These are phyloP conservation scores for Candida verbasci DNA, from an alignment of 805 yeast genomes.

Conservation along the genomic window DNA sequence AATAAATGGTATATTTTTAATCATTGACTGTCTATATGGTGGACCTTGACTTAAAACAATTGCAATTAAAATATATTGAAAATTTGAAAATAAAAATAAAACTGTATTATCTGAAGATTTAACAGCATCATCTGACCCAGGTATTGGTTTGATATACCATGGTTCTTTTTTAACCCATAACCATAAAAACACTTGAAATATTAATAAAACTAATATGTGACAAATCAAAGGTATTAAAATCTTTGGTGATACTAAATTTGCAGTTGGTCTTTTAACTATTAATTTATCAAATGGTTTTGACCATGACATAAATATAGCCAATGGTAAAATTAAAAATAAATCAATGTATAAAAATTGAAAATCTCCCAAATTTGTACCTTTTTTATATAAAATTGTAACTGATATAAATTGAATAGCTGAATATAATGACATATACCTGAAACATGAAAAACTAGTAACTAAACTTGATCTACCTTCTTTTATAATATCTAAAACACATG, in stretches of 20 bases:
- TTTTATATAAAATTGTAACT: slow-evolving; percentile 75
- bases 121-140: slow-evolving; percentile 73
- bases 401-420: slow-evolving; percentile 94
- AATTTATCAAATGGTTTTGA: slow-evolving; percentile 67
- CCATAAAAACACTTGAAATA: slow-evolving; percentile 74
- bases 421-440: slow-evolving; percentile 95
- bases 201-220: slow-evolving; percentile 58
- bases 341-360: slow-evolving; percentile 96
- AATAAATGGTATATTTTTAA: slow-evolving; percentile 67
- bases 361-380: slow-evolving; percentile 93
- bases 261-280: slow-evolving; percentile 79
- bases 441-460: slow-evolving; percentile 93
- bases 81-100: slow-evolving; percentile 73
- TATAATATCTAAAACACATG: slow-evolving; percentile 88
- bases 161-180: slow-evolving; percentile 45
- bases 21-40: slow-evolving; percentile 81
- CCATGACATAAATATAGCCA: slow-evolving; percentile 98
- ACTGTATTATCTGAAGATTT: slow-evolving; percentile 87
- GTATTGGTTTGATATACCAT: slow-evolving; percentile 81
- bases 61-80: slow-evolving; percentile 85
- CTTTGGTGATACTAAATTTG: slow-evolving; percentile 87
- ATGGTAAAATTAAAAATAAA: slow-evolving; percentile 81
- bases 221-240: slow-evolving; percentile 79
- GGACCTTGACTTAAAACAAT: slow-evolving; percentile 85
- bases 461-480: slow-evolving; percentile 93